Conservation (phyloP, 1,284 basidiomycete species). For the Cryptococcus deneoformans region DNA sequence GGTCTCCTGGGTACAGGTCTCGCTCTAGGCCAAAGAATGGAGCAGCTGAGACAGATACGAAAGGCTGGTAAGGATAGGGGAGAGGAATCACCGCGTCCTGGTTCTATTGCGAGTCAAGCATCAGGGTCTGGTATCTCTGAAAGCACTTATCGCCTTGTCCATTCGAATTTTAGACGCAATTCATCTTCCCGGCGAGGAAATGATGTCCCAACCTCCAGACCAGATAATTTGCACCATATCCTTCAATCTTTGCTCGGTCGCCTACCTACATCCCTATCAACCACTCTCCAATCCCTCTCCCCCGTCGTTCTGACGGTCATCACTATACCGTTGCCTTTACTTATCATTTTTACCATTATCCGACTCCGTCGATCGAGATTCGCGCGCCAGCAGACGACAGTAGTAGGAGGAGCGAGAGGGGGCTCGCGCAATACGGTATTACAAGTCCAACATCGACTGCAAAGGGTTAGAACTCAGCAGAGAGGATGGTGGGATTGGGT, state of each 20-base stretch:
- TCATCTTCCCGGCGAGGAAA: background rate
- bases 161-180: background rate
- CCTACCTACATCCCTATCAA: too few relatives aligned
- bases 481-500: conserved; percentile 28
- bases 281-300: too few relatives aligned
- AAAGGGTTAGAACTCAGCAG: conserved; percentile 8
- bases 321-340: too few relatives aligned
- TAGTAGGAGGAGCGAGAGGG: too few relatives aligned
- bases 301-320: too few relatives aligned
- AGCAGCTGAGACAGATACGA: background rate
- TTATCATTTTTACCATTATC: too few relatives aligned
- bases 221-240: background rate
- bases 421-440: too few relatives aligned
- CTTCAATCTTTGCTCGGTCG: background rate
- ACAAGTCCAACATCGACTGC: conserved; percentile 11
- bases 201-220: background rate
- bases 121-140: background rate
- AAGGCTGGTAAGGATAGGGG: background rate
- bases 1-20: background rate
- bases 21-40: background rate
- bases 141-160: too few relatives aligned
- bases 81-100: too few relatives aligned
- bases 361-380: too few relatives aligned
- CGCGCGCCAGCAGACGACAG: too few relatives aligned
- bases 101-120: too few relatives aligned